These are phyloP conservation scores for Cryptococcus maquisensis DNA, from an alignment of 1,284 basidiomycete genomes.

Conservation along the genomic window DNA sequence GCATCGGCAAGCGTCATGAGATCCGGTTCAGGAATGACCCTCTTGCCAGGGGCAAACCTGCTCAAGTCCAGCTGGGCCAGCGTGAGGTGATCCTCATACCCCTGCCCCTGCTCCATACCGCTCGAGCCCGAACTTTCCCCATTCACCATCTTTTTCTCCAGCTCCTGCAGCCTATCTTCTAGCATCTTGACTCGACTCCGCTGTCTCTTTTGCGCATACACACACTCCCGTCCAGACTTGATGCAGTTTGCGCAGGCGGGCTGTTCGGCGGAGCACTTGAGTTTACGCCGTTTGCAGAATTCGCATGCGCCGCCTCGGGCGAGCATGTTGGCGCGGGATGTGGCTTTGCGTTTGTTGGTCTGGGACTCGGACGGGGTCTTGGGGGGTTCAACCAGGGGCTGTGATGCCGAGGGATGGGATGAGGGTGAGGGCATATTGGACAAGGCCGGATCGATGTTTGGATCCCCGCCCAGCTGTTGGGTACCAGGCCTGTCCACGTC, in stretches of 20 bases:
- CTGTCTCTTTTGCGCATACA: constrained; percentile 47
- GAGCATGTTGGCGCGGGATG: constrained; percentile 41
- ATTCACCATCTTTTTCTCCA: constrained; percentile 27
- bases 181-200: constrained; percentile 38
- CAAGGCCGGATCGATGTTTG: background rate
- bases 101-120: background rate
- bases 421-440: background rate
- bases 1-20: constrained; percentile 49
- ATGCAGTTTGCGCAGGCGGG: constrained; percentile 41
- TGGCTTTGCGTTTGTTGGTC: constrained; percentile 32
- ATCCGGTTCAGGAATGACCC: constrained; percentile 31
- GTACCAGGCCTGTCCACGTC: background rate
- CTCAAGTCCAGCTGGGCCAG: background rate
- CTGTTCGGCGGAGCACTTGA: constrained; percentile 44
- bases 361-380: background rate
- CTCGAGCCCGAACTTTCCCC: background rate
- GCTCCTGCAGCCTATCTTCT: constrained; percentile 43
- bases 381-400: too few relatives aligned
- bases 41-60: background rate
- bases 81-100: background rate
- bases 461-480: background rate
- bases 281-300: constrained; percentile 48
- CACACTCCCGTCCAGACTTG: constrained; percentile 37
- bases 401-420: background rate
- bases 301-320: constrained; percentile 47